Percentiles rank a stretch among this genome's conserved stretches.
Evolutionary conservation across 2,329 filamentous ascomycete species (phyloP).

Genomic region (Aspergillus brunneoviolaceus): DNA sequence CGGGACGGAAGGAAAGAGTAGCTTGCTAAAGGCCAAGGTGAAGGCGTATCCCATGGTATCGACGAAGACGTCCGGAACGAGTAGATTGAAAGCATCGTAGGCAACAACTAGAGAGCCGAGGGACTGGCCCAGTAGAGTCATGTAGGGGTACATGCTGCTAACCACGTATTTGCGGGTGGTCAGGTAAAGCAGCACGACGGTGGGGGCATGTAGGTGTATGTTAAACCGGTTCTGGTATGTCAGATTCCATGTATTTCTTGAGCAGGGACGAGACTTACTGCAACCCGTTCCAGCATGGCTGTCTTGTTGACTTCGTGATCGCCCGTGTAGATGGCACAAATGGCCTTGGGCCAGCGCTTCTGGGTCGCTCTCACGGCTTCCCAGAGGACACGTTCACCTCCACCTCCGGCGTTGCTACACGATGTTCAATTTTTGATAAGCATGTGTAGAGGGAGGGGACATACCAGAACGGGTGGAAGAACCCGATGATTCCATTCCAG

Average conservation of each 20-base stretch:
- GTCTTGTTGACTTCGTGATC: conserved; percentile 85
- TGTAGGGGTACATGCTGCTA: conserved; percentile 81
- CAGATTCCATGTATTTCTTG: not conserved
- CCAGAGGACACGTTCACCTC: conserved; percentile 94
- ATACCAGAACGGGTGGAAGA: conserved; percentile 97
- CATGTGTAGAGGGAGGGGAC: conserved; percentile 23
- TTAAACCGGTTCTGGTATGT: conserved; percentile 74
- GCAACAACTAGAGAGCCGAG: conserved; percentile 83
- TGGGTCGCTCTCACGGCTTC: conserved; percentile 91
- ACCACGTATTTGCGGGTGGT: conserved; percentile 84
- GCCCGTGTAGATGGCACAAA: conserved; percentile 91
- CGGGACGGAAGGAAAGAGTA: conserved; percentile 75
- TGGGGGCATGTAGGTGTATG: conserved; percentile 80
- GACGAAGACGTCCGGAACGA: conserved; percentile 90
- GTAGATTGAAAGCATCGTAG: conserved; percentile 87
- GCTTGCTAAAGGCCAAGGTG: conserved; percentile 75
- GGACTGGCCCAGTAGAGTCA: conserved; percentile 92
- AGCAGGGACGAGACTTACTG: conserved; percentile 51
- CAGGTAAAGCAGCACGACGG: conserved; percentile 85
- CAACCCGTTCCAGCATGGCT: conserved; percentile 72
- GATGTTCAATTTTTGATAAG: conserved; percentile 3
- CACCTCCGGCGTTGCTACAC: conserved; percentile 84
- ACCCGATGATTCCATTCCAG: conserved; percentile 85
- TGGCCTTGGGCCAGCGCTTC: conserved; percentile 79
- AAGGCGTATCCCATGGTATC: conserved; percentile 99